These are phyloP conservation scores for Ascochyta rabiei DNA, from an alignment of 2,329 filamentous ascomycete genomes.

Conservation along the genomic window DNA sequence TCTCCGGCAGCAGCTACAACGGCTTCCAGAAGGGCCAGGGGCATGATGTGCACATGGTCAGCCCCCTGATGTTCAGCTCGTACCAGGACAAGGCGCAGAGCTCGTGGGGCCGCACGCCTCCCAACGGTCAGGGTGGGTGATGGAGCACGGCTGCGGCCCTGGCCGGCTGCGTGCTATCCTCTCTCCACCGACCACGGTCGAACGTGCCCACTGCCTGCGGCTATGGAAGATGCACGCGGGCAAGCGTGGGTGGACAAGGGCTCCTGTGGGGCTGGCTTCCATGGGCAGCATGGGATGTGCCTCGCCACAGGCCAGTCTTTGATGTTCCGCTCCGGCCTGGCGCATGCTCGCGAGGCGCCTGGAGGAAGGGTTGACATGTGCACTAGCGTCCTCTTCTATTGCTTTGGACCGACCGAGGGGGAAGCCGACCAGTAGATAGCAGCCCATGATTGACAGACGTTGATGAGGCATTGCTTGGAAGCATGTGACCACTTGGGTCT, in stretches of 20 bases:
- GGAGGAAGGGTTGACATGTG: background rate
- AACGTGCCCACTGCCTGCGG: background rate
- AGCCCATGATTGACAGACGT: background rate
- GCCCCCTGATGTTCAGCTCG: conserved; percentile 51
- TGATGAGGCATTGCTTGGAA: conserved; percentile 1
- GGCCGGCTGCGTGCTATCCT: conserved; percentile 1
- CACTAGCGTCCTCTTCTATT: background rate
- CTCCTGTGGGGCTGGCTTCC: background rate
- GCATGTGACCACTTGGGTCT: background rate
- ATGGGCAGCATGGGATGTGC: background rate
- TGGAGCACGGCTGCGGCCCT: conserved; percentile 9
- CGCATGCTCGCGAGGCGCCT: background rate
- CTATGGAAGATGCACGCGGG: background rate
- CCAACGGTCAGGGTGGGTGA: conserved; percentile 49
- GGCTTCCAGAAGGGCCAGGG: conserved; percentile 24
- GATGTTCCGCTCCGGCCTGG: background rate
- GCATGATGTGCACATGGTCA: conserved; percentile 43
- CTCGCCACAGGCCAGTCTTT: background rate
- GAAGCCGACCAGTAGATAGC: background rate
- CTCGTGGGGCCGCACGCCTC: conserved; percentile 44
- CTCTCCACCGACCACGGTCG: conserved; percentile 2
- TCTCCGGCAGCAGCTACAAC: conserved; percentile 23
- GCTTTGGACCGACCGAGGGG: background rate
- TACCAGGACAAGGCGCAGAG: conserved; percentile 41
- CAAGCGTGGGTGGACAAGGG: background rate